Base-by-base conservation (phyloP, 2,329 filamentous ascomycete genomes). In the Dendryphion nanum region DNA sequence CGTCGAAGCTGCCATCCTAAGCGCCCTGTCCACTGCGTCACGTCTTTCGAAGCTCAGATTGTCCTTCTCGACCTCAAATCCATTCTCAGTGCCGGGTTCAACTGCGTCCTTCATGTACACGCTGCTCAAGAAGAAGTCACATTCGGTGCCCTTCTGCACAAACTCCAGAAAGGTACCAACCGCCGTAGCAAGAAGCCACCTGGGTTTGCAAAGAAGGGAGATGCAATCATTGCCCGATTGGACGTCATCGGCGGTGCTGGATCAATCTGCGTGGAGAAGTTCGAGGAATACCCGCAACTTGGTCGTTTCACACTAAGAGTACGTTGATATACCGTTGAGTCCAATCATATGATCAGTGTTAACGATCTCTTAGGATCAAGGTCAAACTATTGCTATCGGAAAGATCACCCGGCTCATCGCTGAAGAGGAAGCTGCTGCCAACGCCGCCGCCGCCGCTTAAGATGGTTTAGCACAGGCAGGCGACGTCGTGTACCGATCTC, bases 311-410 rank as follows among this genome's bases (percentile, higher is more conserved):
- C 58, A 19, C 48, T 60, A 18, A 56, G 55, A 8, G 23, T 26
- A 26, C 23, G 23, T 26, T 26, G 10, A n/a, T 3, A 26, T 26
- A 26, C 23, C 23, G 10, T 3, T 26, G 23, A 26, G 23, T 26
- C n/a, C 10, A 3, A 10, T 26, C 3, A 8, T 26, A 26, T 26
- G 5, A 18, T 13, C n/a, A 29, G 10, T 15, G 37, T 60, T 64
- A 53, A 63, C 63, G 35, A 55, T 21, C 3, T 16, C 38, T 17
- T 35, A 53, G 47, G 38, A 58, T 39, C 61, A 97, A 83, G 93
- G 93, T 57, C 91, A 97, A 86, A 98, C 93, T 0, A 96, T 98
- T 73, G 93, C 93, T 40, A 98, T 98, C 72, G 93, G 93, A 61
- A 98, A 98, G 80, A 94, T 98, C 67, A 96, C 89, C 43, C 96